Percentiles rank a stretch among this genome's conserved stretches.
These are phyloP conservation scores for Arachis monticola DNA, from an alignment of 331 rosid species.

Conservation along the genomic window DNA sequence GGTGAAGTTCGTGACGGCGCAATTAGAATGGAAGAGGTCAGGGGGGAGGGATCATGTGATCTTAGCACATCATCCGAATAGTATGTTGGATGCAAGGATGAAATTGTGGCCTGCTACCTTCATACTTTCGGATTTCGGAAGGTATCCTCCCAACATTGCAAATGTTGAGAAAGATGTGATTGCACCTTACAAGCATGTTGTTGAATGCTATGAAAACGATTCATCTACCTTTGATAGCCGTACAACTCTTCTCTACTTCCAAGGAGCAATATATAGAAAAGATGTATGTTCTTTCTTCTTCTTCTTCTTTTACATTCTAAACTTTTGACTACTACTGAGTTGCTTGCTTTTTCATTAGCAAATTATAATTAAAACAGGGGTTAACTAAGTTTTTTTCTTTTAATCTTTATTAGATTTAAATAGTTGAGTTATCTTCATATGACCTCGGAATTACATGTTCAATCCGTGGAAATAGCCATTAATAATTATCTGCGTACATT, in stretches of 20 bases:
- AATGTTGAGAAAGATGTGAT: constrained; percentile 85
- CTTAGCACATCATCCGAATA: constrained; percentile 89
- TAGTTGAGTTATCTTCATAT: too few species aligned
- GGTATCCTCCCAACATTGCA: constrained; percentile 79
- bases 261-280: constrained; percentile 88
- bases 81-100: constrained; percentile 75
- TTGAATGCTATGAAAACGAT: constrained; percentile 56
- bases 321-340: neutral
- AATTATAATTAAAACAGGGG: neutral
- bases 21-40: constrained; percentile 72
- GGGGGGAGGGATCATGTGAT: constrained; percentile 83
- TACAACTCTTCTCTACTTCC: constrained; percentile 72
- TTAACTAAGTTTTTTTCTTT: too few species aligned
- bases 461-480: too few species aligned
- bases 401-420: too few species aligned
- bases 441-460: too few species aligned
- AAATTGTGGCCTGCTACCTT: constrained; percentile 73
- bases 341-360: neutral
- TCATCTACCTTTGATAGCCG: constrained; percentile 63
- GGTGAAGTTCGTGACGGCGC: constrained; percentile 55
- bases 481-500: too few species aligned
- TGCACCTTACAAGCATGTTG: constrained; percentile 82
- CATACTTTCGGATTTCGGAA: constrained; percentile 84
- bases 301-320: neutral
- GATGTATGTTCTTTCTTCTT: constrained; percentile 63